phyloP scores from a whole-genome alignment of 257 asterid genomes.

The Solanum etuberosum region DNA sequence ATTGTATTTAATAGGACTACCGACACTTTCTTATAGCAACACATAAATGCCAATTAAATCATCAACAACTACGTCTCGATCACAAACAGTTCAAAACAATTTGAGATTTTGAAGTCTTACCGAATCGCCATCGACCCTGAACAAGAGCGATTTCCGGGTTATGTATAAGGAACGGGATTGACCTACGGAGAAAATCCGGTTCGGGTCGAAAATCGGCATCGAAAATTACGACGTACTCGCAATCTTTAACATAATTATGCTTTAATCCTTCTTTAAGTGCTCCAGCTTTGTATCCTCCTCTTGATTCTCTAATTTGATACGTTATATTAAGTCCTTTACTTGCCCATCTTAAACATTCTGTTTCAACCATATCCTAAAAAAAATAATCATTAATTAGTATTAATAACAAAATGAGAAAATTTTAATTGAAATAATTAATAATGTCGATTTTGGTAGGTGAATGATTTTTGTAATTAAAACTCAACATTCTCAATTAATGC shows the following conservation, averaged over 20 bases:
- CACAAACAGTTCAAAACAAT: neutral
- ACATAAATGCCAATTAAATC: neutral
- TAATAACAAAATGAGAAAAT: neutral
- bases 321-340: conserved; percentile 70
- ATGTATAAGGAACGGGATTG: conserved; percentile 74
- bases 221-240: conserved; percentile 78
- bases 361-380: conserved; percentile 81
- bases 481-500: neutral
- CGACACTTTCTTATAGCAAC: conserved; percentile 31
- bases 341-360: conserved; percentile 83
- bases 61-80: neutral
- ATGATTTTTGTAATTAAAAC: neutral
- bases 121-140: conserved; percentile 93
- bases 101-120: conserved; percentile 12
- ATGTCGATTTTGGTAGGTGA: neutral
- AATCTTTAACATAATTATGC: conserved; percentile 61
- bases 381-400: neutral
- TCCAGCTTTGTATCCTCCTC: conserved; percentile 97
- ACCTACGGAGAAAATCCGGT: conserved; percentile 67
- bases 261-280: conserved; percentile 91
- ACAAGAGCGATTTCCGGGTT: conserved; percentile 75
- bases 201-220: conserved; percentile 98
- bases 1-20: conserved; percentile 9
- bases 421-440: neutral
- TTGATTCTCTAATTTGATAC: conserved; percentile 69